phyloP scores from a whole-genome alignment of 208 protist species.

The Crithidia fasciculata region DNA sequence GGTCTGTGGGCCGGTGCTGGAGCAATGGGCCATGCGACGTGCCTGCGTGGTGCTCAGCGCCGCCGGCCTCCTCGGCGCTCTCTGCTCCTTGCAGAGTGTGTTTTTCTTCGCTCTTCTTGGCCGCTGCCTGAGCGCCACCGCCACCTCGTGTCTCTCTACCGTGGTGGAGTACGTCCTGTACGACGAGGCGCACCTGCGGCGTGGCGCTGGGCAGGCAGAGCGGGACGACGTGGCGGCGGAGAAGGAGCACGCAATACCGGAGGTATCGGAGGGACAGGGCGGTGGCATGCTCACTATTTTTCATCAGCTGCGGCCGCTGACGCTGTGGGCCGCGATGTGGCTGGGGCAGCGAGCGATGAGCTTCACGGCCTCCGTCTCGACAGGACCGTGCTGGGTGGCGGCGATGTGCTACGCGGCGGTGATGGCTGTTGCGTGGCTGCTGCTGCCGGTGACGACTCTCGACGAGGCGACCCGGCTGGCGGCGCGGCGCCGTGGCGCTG shows the following conservation, averaged over 20 bases:
- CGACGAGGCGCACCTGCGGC: conserved; percentile 9
- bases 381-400: conserved; percentile 17
- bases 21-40: conserved; percentile 4
- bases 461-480: neutral
- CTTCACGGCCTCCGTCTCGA: conserved; percentile 5
- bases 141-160: conserved; percentile 11
- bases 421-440: neutral
- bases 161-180: conserved; percentile 27
- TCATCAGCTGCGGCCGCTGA: conserved; percentile 19
- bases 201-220: neutral
- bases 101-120: conserved; percentile 1
- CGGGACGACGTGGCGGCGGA: neutral
- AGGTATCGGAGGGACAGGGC: neutral
- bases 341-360: conserved; percentile 9
- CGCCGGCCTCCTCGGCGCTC: neutral
- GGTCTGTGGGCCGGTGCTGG: conserved; percentile 15
- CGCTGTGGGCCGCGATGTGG: conserved; percentile 9
- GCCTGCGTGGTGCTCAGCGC: conserved; percentile 11
- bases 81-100: conserved; percentile 5
- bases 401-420: conserved; percentile 7
- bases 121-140: conserved; percentile 9
- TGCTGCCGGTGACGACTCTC: neutral
- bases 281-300: conserved; percentile 10
- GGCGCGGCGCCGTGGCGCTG: neutral
- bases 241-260: neutral